Conservation (phyloP, 2,329 filamentous ascomycete genomes). For the Venturia pyrina region DNA sequence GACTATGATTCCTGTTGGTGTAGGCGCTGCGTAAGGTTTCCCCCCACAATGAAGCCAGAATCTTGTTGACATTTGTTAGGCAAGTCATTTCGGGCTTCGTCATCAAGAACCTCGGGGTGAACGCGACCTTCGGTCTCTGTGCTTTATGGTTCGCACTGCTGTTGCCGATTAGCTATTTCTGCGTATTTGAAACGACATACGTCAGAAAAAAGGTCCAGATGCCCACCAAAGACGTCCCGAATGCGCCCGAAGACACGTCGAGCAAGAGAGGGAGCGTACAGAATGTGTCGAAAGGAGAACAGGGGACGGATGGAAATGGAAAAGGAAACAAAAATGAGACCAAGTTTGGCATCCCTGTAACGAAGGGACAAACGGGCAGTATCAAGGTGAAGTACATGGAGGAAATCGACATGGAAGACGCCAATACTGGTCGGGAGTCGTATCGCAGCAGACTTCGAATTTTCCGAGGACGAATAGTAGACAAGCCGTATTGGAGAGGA, state of each 20-base stretch:
- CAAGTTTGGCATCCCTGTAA: not conserved
- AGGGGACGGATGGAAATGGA: conserved; percentile 11
- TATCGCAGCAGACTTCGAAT: conserved; percentile 20
- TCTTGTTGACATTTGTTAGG: conserved; percentile 7
- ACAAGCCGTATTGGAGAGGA: conserved; percentile 25
- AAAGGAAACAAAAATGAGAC: not conserved
- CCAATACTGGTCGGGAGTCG: not conserved
- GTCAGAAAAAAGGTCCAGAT: conserved; percentile 11
- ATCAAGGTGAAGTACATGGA: not conserved
- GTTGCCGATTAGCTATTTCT: conserved; percentile 20
- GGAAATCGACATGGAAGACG: not conserved
- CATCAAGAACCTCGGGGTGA: conserved; percentile 30
- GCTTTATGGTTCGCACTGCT: conserved; percentile 29
- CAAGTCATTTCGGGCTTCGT: conserved; percentile 31
- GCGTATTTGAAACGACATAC: conserved; percentile 23
- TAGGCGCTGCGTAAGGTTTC: conserved; percentile 21
- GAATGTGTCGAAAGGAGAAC: conserved; percentile 17
- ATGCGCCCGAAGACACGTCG: conserved; percentile 16
- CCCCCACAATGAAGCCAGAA: not conserved
- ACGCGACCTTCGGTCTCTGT: conserved; percentile 32
- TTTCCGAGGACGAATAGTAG: conserved; percentile 22
- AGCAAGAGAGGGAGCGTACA: conserved; percentile 21
- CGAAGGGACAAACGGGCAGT: not conserved
- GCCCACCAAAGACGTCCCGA: not conserved
- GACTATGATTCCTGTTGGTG: conserved; percentile 30